Conservation (phyloP, 148 eudicot genomes). For the Amaranthus hypochondriacus region DNA sequence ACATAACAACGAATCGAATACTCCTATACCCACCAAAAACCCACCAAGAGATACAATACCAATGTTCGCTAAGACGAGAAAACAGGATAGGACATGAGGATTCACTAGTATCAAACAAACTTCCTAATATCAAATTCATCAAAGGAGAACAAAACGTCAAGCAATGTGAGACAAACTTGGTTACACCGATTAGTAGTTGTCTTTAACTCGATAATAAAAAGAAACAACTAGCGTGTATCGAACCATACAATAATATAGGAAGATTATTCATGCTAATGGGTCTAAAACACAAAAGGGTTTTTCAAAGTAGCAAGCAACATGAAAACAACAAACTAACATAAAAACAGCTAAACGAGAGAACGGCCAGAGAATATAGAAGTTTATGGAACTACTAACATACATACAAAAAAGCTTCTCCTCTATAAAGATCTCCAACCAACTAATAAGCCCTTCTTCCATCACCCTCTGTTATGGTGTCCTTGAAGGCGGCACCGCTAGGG, state of each 20-base stretch:
- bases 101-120: too few relatives aligned
- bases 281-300: not conserved
- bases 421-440: slow-evolving; percentile 15
- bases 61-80: too few relatives aligned
- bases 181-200: too few relatives aligned
- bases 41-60: too few relatives aligned
- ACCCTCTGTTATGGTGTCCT: slow-evolving; percentile 68
- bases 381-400: not conserved
- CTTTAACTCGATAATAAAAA: too few relatives aligned
- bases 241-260: not conserved
- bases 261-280: not conserved
- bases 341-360: not conserved
- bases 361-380: not conserved
- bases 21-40: too few relatives aligned
- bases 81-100: too few relatives aligned
- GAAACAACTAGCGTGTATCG: not conserved
- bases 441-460: slow-evolving; percentile 61
- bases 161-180: too few relatives aligned
- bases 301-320: slow-evolving; percentile 4
- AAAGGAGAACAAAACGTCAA: too few relatives aligned
- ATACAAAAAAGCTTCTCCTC: slow-evolving; percentile 22
- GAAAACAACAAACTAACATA: not conserved
- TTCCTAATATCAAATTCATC: too few relatives aligned
- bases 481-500: slow-evolving; percentile 72
- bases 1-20: too few relatives aligned